Base-by-base conservation (phyloP, 1,284 basidiomycete species). In the Ustilago cynodontis region DNA sequence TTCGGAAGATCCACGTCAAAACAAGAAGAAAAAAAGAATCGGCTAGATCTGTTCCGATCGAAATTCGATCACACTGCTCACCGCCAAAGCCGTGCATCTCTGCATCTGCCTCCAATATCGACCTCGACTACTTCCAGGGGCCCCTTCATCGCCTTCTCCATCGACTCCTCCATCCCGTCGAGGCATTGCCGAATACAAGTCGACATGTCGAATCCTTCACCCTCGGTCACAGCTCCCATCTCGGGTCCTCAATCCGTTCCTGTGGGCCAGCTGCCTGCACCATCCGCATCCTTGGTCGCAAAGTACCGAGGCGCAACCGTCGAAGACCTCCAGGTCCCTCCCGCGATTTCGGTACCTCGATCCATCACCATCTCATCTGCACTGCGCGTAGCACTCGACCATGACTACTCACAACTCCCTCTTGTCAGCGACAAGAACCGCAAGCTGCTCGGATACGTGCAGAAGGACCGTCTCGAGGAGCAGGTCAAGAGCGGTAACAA, bases 401-500 rank as follows among this genome's bases (percentile, higher is more conserved):
- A 83, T 61, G 81, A 83, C 70, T 83, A 82, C 68, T 73, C 71
- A 24, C 82, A 82, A 56, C 69, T 83, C 3, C 81, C 82, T 13
- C 78, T 83, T 13, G 67, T 82, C 37, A 71, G 70, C 52, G 71
- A 74, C 35, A 78, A 78, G 56, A 75, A 80, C 45, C 70, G 73
- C 8, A 79, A 79, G 59, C 54, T 81, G 63, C 65, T 71, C 47
- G 84, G 83, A 26, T 85, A 83, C 54, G 75, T 84, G 18, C 81
- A 84, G 33, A 74, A 85, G 60, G 65, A 74, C 26, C 73, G 71
- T 16, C 73, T 85, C 24, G 67, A 78, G 37, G 53, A 70, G 39
- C 68, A 76, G 35, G 54, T 78, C 50, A 65, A 77, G 29, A 45
- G 56, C 50, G 81, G 75, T 28, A 70, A 59, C 33, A 41, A 59